Conservation (phyloP, 2,329 filamentous ascomycete genomes). For the Stagonosporopsis tanaceti region DNA sequence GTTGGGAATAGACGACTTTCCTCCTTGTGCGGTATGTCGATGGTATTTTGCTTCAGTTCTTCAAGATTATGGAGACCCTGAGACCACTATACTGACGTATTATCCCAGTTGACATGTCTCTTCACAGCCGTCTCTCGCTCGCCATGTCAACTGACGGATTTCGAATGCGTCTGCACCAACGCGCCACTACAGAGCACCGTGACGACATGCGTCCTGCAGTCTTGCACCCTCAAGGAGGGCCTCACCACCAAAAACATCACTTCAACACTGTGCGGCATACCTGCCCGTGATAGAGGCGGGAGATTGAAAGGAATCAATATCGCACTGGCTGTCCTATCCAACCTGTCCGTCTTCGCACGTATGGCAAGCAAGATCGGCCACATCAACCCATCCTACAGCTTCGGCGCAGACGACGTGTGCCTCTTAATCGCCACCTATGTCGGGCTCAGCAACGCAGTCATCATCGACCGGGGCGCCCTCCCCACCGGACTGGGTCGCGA, state of each 20-base stretch:
- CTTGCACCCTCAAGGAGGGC: slow-evolving; percentile 12
- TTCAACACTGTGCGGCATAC: neutral
- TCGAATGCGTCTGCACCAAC: neutral
- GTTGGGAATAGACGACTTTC: neutral
- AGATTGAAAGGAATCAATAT: neutral
- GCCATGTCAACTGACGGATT: neutral
- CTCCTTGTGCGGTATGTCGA: neutral
- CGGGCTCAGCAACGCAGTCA: neutral
- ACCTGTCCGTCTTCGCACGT: neutral
- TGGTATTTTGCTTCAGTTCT: no score
- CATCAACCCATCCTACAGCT: neutral
- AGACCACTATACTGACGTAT: neutral
- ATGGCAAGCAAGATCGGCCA: neutral
- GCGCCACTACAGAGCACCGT: neutral
- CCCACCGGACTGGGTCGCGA: slow-evolving; percentile 56
- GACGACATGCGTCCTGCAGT: slow-evolving; percentile 2
- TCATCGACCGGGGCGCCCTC: slow-evolving; percentile 18
- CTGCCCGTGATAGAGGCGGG: neutral
- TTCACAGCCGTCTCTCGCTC: neutral
- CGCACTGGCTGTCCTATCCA: neutral
- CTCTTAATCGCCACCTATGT: neutral
- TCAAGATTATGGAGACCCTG: no score
- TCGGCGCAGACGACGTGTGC: neutral
- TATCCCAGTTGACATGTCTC: neutral
- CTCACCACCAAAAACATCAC: slow-evolving; percentile 2